Conservation (phyloP, 768 basidiomycete genomes). For the Psilocybe tampanensis region DNA sequence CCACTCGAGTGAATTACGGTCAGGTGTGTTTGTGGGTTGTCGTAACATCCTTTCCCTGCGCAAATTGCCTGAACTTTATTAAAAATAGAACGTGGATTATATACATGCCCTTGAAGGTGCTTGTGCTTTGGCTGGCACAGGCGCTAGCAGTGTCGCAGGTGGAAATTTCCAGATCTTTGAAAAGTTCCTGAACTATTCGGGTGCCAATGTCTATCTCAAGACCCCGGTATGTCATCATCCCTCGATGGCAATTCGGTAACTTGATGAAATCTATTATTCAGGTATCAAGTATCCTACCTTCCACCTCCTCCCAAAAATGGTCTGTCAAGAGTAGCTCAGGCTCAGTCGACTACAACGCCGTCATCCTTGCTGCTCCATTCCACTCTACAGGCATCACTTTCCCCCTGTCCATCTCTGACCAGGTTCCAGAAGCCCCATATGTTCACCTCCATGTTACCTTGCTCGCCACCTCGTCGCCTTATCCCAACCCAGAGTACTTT, state of each 20-base stretch:
- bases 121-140: constrained; percentile 69
- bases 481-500: constrained; percentile 71
- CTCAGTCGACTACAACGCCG: constrained; percentile 59
- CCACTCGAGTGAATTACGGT: constrained; percentile 84
- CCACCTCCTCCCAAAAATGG: constrained; percentile 50
- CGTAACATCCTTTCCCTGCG: not conserved
- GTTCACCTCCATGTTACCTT: constrained; percentile 88
- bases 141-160: constrained; percentile 66
- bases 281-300: constrained; percentile 55
- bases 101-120: constrained; percentile 82
- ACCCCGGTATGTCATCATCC: constrained; percentile 53
- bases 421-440: constrained; percentile 74
- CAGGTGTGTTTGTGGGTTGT: constrained; percentile 47
- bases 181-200: constrained; percentile 69
- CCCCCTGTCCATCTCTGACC: constrained; percentile 46
- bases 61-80: not conserved
- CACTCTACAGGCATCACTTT: constrained; percentile 64
- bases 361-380: constrained; percentile 89
- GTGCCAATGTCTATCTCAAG: constrained; percentile 70
- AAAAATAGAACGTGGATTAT: constrained; percentile 55
- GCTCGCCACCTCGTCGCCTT: constrained; percentile 72
- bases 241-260: not conserved
- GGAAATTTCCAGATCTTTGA: constrained; percentile 90
- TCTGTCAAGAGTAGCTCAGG: constrained; percentile 51
- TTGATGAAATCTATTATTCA: constrained; percentile 22